Conservation (phyloP, 441 rosid genomes). For the Pelargonium fulgidum region DNA sequence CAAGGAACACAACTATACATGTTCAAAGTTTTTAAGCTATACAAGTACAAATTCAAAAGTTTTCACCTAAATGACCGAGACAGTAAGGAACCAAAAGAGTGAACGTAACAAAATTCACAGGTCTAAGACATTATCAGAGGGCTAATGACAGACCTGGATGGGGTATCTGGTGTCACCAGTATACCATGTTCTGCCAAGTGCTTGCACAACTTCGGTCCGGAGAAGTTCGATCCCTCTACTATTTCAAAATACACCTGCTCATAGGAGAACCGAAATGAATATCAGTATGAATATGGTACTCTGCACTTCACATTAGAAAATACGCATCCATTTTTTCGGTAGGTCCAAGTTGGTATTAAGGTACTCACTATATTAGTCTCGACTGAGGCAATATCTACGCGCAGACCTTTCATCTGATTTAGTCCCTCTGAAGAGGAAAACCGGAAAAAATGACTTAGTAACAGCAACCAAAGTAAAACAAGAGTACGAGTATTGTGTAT, state of each 20-base stretch:
- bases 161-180: slow-evolving; percentile 47
- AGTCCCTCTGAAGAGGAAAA: slow-evolving; percentile 52
- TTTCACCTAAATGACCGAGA: background rate
- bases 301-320: background rate
- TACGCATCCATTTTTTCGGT: background rate
- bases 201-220: slow-evolving; percentile 49
- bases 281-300: no score
- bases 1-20: no score
- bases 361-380: slow-evolving; percentile 86
- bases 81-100: background rate
- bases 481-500: background rate
- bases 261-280: slow-evolving; percentile 2
- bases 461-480: background rate
- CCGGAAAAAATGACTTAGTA: background rate
- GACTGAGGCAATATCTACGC: slow-evolving; percentile 53
- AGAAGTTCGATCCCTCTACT: slow-evolving; percentile 40
- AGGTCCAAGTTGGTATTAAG: slow-evolving; percentile 6
- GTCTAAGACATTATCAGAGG: slow-evolving; percentile 11
- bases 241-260: slow-evolving; percentile 57
- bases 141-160: slow-evolving; percentile 42
- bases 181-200: slow-evolving; percentile 65
- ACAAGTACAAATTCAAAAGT: background rate
- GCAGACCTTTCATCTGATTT: slow-evolving; percentile 62
- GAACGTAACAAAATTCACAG: background rate
- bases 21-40: no score